A percentile compares a stretch with the other conserved stretches of the same genome.
Conservation (phyloP, 352 stramenopile species). For the Globisporangium abappressorium region DNA sequence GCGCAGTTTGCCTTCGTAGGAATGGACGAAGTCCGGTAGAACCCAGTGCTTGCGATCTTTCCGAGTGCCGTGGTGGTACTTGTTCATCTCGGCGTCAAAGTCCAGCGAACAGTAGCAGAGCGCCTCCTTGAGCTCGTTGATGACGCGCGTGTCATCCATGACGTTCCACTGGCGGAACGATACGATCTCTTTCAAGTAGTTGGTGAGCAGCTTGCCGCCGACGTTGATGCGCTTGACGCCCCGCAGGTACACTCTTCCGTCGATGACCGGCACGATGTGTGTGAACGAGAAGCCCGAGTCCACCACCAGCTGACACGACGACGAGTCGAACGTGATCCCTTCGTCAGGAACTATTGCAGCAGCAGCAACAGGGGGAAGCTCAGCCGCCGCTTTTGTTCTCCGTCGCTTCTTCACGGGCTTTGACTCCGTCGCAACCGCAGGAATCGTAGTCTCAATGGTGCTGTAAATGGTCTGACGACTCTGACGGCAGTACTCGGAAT, state of each 20-base stretch:
- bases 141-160: conserved; percentile 85
- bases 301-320: conserved; percentile 79
- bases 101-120: conserved; percentile 89
- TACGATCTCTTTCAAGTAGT: conserved; percentile 96
- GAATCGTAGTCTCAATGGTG: neutral
- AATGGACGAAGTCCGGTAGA: conserved; percentile 78
- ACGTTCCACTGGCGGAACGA: conserved; percentile 97
- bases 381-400: conserved; percentile 12
- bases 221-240: conserved; percentile 87
- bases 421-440: neutral
- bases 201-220: conserved; percentile 95
- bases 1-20: conserved; percentile 50
- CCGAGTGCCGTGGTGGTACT: conserved; percentile 30
- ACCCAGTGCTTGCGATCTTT: conserved; percentile 61
- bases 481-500: conserved; percentile 35
- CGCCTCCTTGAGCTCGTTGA: conserved; percentile 87
- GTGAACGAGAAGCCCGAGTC: conserved; percentile 96
- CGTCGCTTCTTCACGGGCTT: conserved; percentile 20
- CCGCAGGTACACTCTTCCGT: conserved; percentile 42
- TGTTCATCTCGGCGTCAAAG: conserved; percentile 76
- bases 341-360: neutral
- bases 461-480: conserved; percentile 1
- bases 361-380: neutral
- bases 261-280: conserved; percentile 90
- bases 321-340: conserved; percentile 35